A percentile compares a stretch with the other conserved stretches of the same genome.
Conservation (phyloP, 1,284 basidiomycete species). For the Puccinia coronata region DNA sequence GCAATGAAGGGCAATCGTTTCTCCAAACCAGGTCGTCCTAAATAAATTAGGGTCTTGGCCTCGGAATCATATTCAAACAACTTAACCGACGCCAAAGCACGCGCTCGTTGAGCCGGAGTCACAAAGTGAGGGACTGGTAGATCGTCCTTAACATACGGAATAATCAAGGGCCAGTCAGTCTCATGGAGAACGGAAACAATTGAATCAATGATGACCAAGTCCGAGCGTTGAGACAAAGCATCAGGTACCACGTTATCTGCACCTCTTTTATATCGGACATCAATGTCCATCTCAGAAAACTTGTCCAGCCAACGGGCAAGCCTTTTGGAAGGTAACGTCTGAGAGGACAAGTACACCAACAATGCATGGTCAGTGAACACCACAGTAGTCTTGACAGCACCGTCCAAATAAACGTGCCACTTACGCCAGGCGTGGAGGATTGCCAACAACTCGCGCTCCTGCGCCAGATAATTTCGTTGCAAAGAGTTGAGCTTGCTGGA, state of each 20-base stretch:
- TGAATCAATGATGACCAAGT: background rate
- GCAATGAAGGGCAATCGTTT: too few species aligned
- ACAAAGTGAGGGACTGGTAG: background rate
- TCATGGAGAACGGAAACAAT: background rate
- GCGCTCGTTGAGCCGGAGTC: background rate
- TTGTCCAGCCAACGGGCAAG: background rate
- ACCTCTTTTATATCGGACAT: too few species aligned
- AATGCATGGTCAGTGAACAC: too few species aligned
- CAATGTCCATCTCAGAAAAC: too few species aligned
- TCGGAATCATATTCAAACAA: background rate
- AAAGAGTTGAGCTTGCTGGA: background rate
- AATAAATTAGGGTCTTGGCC: background rate
- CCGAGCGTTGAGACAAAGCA: conserved; percentile 9
- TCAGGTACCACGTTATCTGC: conserved; percentile 14
- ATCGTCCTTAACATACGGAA: background rate
- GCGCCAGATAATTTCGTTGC: background rate
- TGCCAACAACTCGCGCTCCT: too few species aligned
- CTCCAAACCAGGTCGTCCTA: background rate
- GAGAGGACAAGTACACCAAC: background rate
- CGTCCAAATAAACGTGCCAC: conserved; percentile 6
- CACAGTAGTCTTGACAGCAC: background rate
- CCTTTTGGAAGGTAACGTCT: background rate
- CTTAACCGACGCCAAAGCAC: too few species aligned
- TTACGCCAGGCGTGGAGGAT: conserved; percentile 2
- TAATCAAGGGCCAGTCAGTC: conserved; percentile 12